Evolutionary conservation across 2,329 filamentous ascomycete genomes (phyloP), one percentile per base, ranked within the genome.

Genomic region (Aspergillus jensenii): DNA sequence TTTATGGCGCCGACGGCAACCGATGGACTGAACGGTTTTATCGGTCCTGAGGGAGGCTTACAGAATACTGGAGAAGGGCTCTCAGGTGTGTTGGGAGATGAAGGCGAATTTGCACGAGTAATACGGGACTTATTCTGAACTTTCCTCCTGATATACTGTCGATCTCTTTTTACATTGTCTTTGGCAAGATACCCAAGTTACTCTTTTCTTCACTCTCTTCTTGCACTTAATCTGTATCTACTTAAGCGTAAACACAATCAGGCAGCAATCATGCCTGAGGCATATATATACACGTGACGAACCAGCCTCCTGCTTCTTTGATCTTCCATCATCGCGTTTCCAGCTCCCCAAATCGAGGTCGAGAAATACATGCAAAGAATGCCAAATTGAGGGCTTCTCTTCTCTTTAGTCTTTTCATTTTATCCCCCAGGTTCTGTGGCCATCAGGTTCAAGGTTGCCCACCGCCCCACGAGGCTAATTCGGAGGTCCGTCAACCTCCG

Each of bases 31-130:
- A 71, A 72, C 63, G 72, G 72, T 6, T 77, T 76, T 62, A 72
- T 73, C 25, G 68, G 67, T 3, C 60, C 69, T 9, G 70, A 76
- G 49, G 72, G 74, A 11, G 75, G 76, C 27, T 66, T 77, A 14
- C 69, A 70, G 27, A 77, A 77, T 61, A 76, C 76, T 11, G 77
- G 78, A 3, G 77, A 79, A 45, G 74, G 74, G 35, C 65, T 78
- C 17, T 73, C 74, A 48, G 76, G 76, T 4, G 76, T 78, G 7
- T 76, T 84, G 62, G 82, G 81, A 3, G 80, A 79, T 48, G 84
- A 87, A 58, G 84, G 85, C 43, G 85, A 86, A 65, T 74, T 87
- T 68, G 80, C 82, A 33, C 78, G 80, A 58, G 84, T 87, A 37
- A 77, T 88, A 69, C 78, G 82, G 61, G 82, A 86, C 65, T 68